These are phyloP conservation scores for Auriculariales sp. DNA, from an alignment of 768 basidiomycete species.

Conservation along the genomic window DNA sequence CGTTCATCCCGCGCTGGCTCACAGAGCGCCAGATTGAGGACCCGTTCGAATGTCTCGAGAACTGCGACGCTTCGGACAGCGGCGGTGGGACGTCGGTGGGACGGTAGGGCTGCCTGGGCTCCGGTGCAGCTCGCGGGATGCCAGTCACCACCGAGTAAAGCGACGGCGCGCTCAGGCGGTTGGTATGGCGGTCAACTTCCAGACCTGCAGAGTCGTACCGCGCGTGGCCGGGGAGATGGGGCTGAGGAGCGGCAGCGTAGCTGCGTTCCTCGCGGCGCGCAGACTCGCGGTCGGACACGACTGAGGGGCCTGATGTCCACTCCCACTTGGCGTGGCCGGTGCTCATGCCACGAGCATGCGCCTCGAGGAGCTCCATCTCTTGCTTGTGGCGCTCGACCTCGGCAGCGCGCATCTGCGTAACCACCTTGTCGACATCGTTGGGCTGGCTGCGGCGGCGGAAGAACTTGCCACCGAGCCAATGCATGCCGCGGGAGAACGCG, in stretches of 20 bases:
- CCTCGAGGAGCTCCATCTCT: conserved; percentile 24
- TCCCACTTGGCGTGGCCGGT: background rate
- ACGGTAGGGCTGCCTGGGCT: conserved; percentile 61
- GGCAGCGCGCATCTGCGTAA: conserved; percentile 34
- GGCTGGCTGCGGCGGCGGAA: conserved; percentile 30
- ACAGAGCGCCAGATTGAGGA: conserved; percentile 14
- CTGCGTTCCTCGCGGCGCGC: conserved; percentile 11
- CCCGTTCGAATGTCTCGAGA: conserved; percentile 31
- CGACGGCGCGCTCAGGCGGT: conserved; percentile 31
- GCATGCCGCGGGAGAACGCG: conserved; percentile 26
- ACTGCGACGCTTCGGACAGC: conserved; percentile 25
- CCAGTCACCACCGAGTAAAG: conserved; percentile 63
- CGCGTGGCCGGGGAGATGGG: background rate
- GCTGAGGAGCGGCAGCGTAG: conserved; percentile 4
- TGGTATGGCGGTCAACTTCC: conserved; percentile 12
- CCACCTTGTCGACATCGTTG: conserved; percentile 29
- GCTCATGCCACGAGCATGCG: conserved; percentile 24
- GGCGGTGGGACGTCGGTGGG: conserved; percentile 11
- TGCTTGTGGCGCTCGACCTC: conserved; percentile 35
- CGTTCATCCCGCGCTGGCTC: background rate
- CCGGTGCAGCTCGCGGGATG: conserved; percentile 39
- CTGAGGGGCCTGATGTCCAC: conserved; percentile 20
- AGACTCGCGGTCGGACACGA: conserved; percentile 23
- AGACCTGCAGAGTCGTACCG: conserved; percentile 1
- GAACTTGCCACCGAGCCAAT: conserved; percentile 35